Conservation (phyloP, 192 early-diverging fungal genomes). For the Backusella psychrophila region DNA sequence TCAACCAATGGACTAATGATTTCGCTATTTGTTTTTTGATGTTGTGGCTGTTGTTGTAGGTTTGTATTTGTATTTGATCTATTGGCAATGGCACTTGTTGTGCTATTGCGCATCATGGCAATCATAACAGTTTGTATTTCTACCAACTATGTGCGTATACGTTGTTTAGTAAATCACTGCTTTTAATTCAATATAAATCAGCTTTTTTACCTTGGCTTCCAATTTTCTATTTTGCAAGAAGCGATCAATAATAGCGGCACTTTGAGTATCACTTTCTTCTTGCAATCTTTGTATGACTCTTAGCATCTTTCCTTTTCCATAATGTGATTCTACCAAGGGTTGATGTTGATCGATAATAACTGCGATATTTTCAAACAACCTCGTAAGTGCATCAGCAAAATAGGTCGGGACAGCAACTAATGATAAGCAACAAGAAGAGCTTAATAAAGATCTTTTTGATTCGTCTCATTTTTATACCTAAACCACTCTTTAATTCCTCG, state of each 20-base stretch:
- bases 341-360: slow-evolving; percentile 87
- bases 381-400: slow-evolving; percentile 78
- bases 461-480: not conserved
- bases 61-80: slow-evolving; percentile 13
- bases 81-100: slow-evolving; percentile 15
- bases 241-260: slow-evolving; percentile 68
- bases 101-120: slow-evolving; percentile 35
- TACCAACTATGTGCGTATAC: slow-evolving; percentile 42
- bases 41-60: not conserved
- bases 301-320: slow-evolving; percentile 86
- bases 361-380: slow-evolving; percentile 89
- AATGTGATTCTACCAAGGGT: slow-evolving; percentile 77
- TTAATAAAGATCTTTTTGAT: not conserved
- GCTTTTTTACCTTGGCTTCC: slow-evolving; percentile 15
- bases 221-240: slow-evolving; percentile 75
- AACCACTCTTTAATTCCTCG: slow-evolving; percentile 50
- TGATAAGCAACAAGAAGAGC: not conserved
- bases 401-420: slow-evolving; percentile 50
- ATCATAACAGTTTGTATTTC: slow-evolving; percentile 55
- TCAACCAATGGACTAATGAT: slow-evolving; percentile 53
- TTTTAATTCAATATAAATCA: no score
- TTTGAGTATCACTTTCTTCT: slow-evolving; percentile 84
- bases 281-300: slow-evolving; percentile 86
- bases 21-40: slow-evolving; percentile 12
- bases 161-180: not conserved